A percentile compares a stretch with the other conserved stretches of the same genome.
Evolutionary conservation across 208 protist species (phyloP).

Genomic region (Acanthamoeba sp.): DNA sequence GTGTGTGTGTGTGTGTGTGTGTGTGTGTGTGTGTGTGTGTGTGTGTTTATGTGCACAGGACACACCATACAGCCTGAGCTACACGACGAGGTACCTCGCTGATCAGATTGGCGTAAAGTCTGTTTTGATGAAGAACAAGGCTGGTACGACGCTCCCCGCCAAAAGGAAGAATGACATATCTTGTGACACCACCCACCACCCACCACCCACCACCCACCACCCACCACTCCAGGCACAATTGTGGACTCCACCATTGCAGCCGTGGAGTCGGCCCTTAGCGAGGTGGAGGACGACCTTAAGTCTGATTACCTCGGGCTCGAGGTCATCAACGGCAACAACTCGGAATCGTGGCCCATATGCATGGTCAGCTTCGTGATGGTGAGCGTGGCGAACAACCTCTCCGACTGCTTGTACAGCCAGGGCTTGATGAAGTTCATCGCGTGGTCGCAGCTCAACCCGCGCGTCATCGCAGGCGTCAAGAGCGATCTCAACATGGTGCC

Average conservation of each 20-base stretch:
- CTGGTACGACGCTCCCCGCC: background rate
- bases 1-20: too few species aligned
- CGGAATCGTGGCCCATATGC: background rate
- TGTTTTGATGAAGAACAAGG: background rate
- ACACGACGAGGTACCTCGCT: background rate
- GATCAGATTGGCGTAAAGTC: background rate
- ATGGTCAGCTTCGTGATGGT: background rate
- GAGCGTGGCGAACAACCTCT: background rate
- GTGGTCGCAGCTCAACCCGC: constrained; percentile 42
- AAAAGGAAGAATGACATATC: too few species aligned
- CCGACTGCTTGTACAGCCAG: constrained; percentile 8
- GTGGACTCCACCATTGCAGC: background rate
- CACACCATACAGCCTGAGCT: constrained; percentile 11
- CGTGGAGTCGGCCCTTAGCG: background rate
- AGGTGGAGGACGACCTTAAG: background rate
- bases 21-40: too few species aligned
- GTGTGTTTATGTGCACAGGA: background rate
- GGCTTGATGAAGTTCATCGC: constrained; percentile 37
- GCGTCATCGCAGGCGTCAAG: background rate
- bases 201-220: too few species aligned
- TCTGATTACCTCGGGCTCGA: background rate
- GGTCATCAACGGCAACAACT: background rate
- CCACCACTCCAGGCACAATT: background rate
- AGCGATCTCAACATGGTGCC: background rate
- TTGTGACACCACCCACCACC: too few species aligned